Evolutionary conservation across 148 eudicot genomes (phyloP).

Genomic region (Gaultheria prostrata): DNA sequence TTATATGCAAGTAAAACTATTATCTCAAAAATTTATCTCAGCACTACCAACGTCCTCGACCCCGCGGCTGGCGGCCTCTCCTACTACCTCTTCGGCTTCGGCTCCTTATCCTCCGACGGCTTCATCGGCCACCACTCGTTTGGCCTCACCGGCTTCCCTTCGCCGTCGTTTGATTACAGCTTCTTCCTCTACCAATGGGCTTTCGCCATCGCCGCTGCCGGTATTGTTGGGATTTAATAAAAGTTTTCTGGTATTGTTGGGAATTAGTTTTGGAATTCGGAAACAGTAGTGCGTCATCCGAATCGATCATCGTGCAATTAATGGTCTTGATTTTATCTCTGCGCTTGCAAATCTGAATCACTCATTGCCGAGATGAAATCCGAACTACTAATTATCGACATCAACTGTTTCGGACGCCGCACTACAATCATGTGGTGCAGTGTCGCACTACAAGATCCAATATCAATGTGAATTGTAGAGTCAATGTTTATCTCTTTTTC

Average conservation of each 20-base stretch:
- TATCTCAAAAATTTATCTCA: too few species aligned
- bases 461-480: background rate
- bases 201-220: conserved; percentile 51
- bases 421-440: too few species aligned
- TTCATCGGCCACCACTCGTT: conserved; percentile 46
- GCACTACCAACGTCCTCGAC: conserved; percentile 58
- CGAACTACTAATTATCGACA: too few species aligned
- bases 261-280: background rate
- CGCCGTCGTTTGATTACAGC: conserved; percentile 25
- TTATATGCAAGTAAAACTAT: too few species aligned
- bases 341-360: too few species aligned
- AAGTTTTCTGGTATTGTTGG: background rate
- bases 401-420: too few species aligned
- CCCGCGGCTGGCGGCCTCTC: conserved; percentile 55
- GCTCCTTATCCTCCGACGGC: conserved; percentile 42
- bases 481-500: background rate
- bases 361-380: too few species aligned
- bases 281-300: too few species aligned
- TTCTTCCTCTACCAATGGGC: conserved; percentile 47
- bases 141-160: conserved; percentile 27
- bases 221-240: background rate
- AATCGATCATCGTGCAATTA: too few species aligned
- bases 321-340: too few species aligned
- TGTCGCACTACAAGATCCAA: too few species aligned
- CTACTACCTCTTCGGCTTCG: conserved; percentile 52